Base-by-base conservation (phyloP, 1,284 basidiomycete species). In the Rhodotorula mucilaginosa region DNA sequence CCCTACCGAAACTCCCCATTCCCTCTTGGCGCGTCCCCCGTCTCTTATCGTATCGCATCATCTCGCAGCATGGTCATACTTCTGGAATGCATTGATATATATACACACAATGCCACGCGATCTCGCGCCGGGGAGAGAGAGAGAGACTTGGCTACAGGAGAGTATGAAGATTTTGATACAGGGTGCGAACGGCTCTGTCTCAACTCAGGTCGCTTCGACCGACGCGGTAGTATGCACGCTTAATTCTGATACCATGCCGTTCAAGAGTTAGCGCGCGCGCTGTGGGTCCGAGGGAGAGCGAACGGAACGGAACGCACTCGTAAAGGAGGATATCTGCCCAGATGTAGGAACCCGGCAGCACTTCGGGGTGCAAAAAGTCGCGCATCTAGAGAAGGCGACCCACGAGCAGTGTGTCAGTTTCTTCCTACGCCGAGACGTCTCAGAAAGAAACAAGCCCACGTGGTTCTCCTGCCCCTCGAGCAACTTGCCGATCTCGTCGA, bases 271-370 rank as follows among this genome's bases (percentile, higher is more conserved):
- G 31, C 46, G 16, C n/a, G 1, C 19, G 16, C 26, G 1, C 26
- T 26, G 26, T 23, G 34, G 19, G 12, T 15, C 47, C 47, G 47
- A 34, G 21, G 48, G 26, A 23, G 58, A 5, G 13, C 13, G 15
- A 16, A 34, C 34, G 34, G 31, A 46, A 5, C 13, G 8, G 18
- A 2, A 64, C 72, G 58, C 59, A 74, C 73, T 74, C 73, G 64
- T 74, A 74, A 15, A 74, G 63, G n/a, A 74, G 48, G 47, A 74
- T 72, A 3, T 74, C 73, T 29, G 64, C 64, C 73, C 73, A 74
- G 5, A 74, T 46, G 47, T 68, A 74, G 2, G 65, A 66, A 6
- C 73, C 73, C 0, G 73, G 71, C 19, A 74, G 46, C 12, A 54
- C 66, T 23, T 70, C 54, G 0, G 73, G 73, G 52, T 74, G 73